Conservation (phyloP, 1,139 yeast species). For the Eremothecium coryli region DNA sequence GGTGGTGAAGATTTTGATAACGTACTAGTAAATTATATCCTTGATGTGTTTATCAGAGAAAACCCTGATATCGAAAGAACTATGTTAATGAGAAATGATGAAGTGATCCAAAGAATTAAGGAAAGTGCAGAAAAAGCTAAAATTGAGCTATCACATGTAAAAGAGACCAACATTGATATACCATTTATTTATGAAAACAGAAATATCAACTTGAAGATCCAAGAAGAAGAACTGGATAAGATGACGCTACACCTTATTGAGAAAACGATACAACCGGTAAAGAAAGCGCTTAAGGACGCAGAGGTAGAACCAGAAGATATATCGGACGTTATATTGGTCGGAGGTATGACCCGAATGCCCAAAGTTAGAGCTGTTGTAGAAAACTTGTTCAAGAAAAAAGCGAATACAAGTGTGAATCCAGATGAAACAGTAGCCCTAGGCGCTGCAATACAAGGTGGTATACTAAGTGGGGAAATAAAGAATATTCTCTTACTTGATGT, state of each 20-base stretch:
- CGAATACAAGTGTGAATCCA: slow-evolving; percentile 63
- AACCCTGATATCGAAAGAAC: slow-evolving; percentile 19
- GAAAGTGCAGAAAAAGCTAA: slow-evolving; percentile 67
- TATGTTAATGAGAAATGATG: slow-evolving; percentile 15
- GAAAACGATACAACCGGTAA: slow-evolving; percentile 56
- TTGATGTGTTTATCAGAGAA: slow-evolving; percentile 37
- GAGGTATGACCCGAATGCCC: slow-evolving; percentile 87
- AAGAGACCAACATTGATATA: slow-evolving; percentile 46
- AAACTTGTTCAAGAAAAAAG: slow-evolving; percentile 46
- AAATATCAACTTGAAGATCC: slow-evolving; percentile 44
- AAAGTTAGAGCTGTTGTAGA: slow-evolving; percentile 51
- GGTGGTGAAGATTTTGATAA: slow-evolving; percentile 82
- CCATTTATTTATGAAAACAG: slow-evolving; percentile 49
- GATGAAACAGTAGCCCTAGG: slow-evolving; percentile 83
- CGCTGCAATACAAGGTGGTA: slow-evolving; percentile 79
- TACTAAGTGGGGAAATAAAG: slow-evolving; percentile 58
- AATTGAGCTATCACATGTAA: slow-evolving; percentile 58
- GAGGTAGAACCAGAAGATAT: slow-evolving; percentile 52
- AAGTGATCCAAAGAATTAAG: slow-evolving; percentile 50
- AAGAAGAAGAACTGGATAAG: slow-evolving; percentile 55
- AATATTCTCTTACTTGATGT: slow-evolving; percentile 71
- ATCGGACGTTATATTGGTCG: slow-evolving; percentile 65
- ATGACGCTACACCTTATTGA: slow-evolving; percentile 55
- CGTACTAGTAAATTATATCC: slow-evolving; percentile 44
- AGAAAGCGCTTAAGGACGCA: slow-evolving; percentile 61